Evolutionary conservation across 2,329 filamentous ascomycete genomes (phyloP), one percentile per base, ranked within the genome.

Genomic region (Calonectria pteridis): DNA sequence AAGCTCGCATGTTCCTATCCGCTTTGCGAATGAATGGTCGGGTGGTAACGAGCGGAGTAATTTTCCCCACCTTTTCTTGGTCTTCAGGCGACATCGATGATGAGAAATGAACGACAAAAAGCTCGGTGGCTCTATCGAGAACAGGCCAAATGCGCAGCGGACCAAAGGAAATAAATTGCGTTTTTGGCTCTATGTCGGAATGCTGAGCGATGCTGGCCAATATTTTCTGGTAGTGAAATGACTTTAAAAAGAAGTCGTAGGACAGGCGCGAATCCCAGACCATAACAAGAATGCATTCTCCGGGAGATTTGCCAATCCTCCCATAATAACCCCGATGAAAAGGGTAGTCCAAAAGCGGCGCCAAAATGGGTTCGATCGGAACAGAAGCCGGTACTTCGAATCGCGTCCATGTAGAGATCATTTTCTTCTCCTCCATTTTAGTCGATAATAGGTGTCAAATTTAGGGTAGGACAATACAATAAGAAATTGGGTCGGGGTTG

Each of bases 391-490:
- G 43, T 13, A 46, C n/a, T 23, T 23, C 20, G 4, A 46, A 46
- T 23, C 20, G 23, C 2, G 11, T 46, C 43, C 43, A 46, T 0
- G 43, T 9, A 6, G 43, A 46, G 7, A 46, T 46, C 1, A 10
- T 46, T 20, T 2, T n/a, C 13, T 46, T 46, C n/a, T 46, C 20
- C 2, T 23, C 18, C 43, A 46, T 23, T n/a, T n/a, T n/a, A 20
- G 16, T 46, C 20, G 20, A 6, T 20, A 46, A 10, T 20, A n/a
- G 18, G 11, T 20, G 3, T 10, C 9, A 46, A 46, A 20, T 2
- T n/a, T 6, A 1, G 4, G 16, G 6, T 0, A 0, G 6, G 20
- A 13, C n/a, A n/a, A n/a, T n/a, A 23, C 5, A 46, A 13, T 1
- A 23, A 14, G 16, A 23, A 5, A 10, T 9, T 46, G 1, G n/a